Conservation (phyloP, 164 flowering plant species). For the Chimonanthus praecox region DNA sequence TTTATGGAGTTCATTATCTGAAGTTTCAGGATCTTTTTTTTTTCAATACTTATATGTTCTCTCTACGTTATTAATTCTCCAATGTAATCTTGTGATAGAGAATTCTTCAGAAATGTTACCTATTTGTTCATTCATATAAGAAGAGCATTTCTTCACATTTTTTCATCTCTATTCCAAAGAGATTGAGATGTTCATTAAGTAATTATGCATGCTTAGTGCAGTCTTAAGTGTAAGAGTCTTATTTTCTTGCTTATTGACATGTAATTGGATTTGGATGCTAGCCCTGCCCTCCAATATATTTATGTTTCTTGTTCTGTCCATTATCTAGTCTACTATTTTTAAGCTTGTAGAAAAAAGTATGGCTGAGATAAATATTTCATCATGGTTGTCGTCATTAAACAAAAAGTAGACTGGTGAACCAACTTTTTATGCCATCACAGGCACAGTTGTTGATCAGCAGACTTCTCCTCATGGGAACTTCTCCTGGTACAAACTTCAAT, state of each 20-base stretch:
- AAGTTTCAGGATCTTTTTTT: neutral
- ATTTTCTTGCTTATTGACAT: neutral
- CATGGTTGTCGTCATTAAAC: neutral
- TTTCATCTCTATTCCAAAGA: neutral
- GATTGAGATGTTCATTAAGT: neutral
- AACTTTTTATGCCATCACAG: neutral
- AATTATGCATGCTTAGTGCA: neutral
- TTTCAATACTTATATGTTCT: neutral
- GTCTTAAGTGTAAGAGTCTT: neutral
- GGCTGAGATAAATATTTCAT: neutral
- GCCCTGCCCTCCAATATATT: neutral
- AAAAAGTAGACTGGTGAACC: neutral
- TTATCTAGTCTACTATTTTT: neutral
- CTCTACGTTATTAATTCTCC: neutral
- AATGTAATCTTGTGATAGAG: neutral
- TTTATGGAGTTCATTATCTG: neutral
- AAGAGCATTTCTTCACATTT: too few species aligned
- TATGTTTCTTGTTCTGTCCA: neutral
- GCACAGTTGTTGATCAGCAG: neutral
- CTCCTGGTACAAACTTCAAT: slow-evolving; percentile 28
- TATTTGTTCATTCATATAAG: too few species aligned
- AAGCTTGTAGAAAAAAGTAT: neutral
- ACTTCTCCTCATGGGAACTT: slow-evolving; percentile 11
- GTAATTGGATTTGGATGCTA: neutral
- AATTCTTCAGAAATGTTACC: too few species aligned